phyloP scores from a whole-genome alignment of 2,329 filamentous ascomycete genomes.

The Claviceps fusiformis region DNA sequence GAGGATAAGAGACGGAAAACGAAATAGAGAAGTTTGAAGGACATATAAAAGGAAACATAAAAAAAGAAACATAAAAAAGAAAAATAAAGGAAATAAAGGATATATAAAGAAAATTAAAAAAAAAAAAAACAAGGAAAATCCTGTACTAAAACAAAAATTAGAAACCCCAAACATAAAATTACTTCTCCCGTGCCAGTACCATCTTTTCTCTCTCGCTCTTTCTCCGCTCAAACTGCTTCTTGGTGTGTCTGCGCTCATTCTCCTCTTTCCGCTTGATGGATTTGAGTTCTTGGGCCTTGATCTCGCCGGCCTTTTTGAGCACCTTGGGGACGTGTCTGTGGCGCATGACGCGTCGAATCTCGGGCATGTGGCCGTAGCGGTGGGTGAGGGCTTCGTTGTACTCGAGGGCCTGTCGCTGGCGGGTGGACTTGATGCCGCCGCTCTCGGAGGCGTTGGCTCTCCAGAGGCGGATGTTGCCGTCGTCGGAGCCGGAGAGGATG shows the following conservation, averaged over 20 bases:
- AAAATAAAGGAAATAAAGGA: not conserved
- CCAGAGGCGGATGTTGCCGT: conserved; percentile 83
- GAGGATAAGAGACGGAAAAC: too few relatives aligned
- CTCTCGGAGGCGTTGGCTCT: conserved; percentile 71
- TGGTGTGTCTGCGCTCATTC: conserved; percentile 84
- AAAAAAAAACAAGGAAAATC: not conserved
- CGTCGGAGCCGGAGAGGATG: conserved; percentile 79
- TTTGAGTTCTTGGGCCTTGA: conserved; percentile 80
- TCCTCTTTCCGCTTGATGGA: conserved; percentile 84
- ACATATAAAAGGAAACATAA: too few relatives aligned
- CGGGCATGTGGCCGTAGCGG: conserved; percentile 89
- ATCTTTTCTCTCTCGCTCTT: conserved; percentile 85
- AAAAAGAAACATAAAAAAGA: not conserved
- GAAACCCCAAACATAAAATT: conserved; percentile 4
- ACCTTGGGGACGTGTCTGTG: conserved; percentile 87
- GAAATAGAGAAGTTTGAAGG: too few relatives aligned
- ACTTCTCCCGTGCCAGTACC: conserved; percentile 55
- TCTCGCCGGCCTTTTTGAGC: conserved; percentile 90
- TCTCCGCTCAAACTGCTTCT: conserved; percentile 63
- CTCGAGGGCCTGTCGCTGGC: conserved; percentile 77
- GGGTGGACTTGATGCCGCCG: conserved; percentile 71
- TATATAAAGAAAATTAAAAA: too few relatives aligned
- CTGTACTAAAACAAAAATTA: not conserved
- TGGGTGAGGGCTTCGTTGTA: conserved; percentile 78
- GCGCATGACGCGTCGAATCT: conserved; percentile 77